Evolutionary conservation across 2,329 filamentous ascomycete genomes (phyloP), one percentile per base, ranked within the genome.

Genomic region (Raffaelea ambrosiae): DNA sequence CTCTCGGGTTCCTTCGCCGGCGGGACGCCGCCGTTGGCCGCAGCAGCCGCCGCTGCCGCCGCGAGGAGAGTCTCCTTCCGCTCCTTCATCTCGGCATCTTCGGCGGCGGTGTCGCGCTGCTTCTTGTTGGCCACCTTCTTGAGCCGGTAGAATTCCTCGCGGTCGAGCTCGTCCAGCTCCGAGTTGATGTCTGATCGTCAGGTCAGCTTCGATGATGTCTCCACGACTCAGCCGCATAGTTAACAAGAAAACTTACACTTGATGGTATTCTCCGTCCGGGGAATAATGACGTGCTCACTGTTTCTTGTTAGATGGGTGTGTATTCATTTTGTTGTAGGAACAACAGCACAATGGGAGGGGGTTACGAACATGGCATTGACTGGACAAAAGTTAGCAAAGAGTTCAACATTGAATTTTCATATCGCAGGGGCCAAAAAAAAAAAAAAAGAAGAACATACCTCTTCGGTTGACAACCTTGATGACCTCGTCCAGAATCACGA

Each of bases 391-490:
- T 67, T 57, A 68, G 62, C 59, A 53, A 47, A n/a, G 10, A 31
- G 10, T 18, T 22, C 20, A 22, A 29, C 26, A 7, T 7, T 29
- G 26, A 7, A 29, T 29, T 29, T 29, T 29, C 35, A 14, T n/a
- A 38, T 16, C 35, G 35, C 9, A 33, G 31, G 9, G 31, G 16
- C 9, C 9, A 33, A 33, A 33, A 16, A 33, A 33, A 33, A 33
- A 33, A 33, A 33, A 33, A 3, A 43, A 11, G 20, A 16, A 40
- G 13, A 36, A 63, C 73, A 63, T 67, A 86, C 84, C 85, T 87
- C 93, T 84, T 61, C 93, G 81, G 66, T 98, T 98, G 48, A 98
- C 93, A 22, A 97, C 89, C 72, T 98, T 98, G 71, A 98, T 98
- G 49, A 98, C 93, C 68, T 98, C 93, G 64, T 98, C 93, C 51